A percentile compares a stretch with the other conserved stretches of the same genome.
Evolutionary conservation across 495 filamentous ascomycete species (phyloP).

Genomic region (Penicillium steckii): DNA sequence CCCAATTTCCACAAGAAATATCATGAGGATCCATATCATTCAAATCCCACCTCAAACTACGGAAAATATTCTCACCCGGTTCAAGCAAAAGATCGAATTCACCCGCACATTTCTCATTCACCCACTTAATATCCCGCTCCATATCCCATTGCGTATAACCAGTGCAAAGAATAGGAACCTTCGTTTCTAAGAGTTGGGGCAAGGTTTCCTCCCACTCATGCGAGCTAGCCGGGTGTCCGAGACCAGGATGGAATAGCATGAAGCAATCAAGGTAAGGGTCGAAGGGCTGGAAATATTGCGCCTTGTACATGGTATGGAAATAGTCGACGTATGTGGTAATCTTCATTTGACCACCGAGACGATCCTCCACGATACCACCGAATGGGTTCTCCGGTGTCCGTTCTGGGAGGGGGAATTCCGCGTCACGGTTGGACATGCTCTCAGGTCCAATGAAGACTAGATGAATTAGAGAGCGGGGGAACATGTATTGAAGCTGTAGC

Average conservation of each 20-base stretch:
- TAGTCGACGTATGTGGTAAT: conserved; percentile 97
- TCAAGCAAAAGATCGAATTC: conserved; percentile 91
- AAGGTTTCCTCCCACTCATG: conserved; percentile 93
- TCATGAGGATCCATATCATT: conserved; percentile 95
- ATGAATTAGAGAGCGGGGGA: conserved; percentile 71
- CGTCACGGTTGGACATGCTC: conserved; percentile 85
- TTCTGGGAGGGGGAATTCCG: conserved; percentile 85
- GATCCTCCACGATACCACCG: conserved; percentile 86
- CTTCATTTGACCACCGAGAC: conserved; percentile 81
- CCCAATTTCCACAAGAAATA: conserved; percentile 94
- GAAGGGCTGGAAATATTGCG: conserved; percentile 84
- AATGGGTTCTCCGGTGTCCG: conserved; percentile 84
- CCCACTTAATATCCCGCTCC: conserved; percentile 87
- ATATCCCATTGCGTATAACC: conserved; percentile 96
- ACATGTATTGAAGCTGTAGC: conserved; percentile 87
- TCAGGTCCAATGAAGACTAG: conserved; percentile 95
- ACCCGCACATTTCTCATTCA: conserved; percentile 74
- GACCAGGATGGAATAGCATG: conserved; percentile 91
- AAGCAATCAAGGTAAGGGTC: conserved; percentile 98
- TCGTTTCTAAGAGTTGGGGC: conserved; percentile 87
- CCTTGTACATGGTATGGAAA: conserved; percentile 93
- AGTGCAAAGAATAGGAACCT: conserved; percentile 88
- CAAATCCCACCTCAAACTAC: conserved; percentile 94
- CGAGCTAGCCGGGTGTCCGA: conserved; percentile 88
- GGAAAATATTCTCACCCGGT: conserved; percentile 90